phyloP scores from a whole-genome alignment of 345 rosid species.

The Cardamine occulta region DNA sequence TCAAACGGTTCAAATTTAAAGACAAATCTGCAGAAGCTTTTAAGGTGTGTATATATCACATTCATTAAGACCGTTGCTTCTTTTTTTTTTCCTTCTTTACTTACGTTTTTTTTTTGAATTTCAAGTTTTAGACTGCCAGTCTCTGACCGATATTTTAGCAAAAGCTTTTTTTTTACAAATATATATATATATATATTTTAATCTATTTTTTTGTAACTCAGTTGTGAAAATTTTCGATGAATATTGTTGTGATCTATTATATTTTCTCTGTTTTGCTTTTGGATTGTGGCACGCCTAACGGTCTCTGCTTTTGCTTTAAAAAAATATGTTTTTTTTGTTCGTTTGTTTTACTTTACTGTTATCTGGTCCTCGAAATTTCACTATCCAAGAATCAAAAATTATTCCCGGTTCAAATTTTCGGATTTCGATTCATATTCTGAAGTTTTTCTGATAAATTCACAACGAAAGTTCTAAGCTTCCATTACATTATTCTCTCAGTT shows the following conservation, averaged over 20 bases:
- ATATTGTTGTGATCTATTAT: conserved; percentile 15
- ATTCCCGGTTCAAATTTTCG: conserved; percentile 35
- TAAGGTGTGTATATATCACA: conserved; percentile 17
- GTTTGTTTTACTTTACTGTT: conserved; percentile 30
- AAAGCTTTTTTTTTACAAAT: background rate
- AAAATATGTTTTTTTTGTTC: background rate
- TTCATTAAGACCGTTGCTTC: conserved; percentile 53
- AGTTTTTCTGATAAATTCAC: conserved; percentile 31
- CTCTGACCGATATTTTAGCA: background rate
- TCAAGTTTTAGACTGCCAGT: conserved; percentile 4
- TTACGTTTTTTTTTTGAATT: conserved; percentile 46
- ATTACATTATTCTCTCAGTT: conserved; percentile 4
- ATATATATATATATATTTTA: no score
- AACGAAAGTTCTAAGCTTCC: conserved; percentile 30
- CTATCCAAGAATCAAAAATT: conserved; percentile 28
- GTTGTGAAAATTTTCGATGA: conserved; percentile 29
- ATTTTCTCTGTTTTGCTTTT: conserved; percentile 51
- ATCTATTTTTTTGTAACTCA: background rate
- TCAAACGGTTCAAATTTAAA: conserved; percentile 53
- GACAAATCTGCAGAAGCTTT: conserved; percentile 48
- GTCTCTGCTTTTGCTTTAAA: conserved; percentile 38
- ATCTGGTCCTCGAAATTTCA: conserved; percentile 30
- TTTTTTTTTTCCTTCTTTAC: conserved; percentile 44
- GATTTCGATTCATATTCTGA: conserved; percentile 29
- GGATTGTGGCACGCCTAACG: conserved; percentile 43